Evolutionary conservation across 768 basidiomycete genomes (phyloP).

Genomic region (Rhizopogon rudus): DNA sequence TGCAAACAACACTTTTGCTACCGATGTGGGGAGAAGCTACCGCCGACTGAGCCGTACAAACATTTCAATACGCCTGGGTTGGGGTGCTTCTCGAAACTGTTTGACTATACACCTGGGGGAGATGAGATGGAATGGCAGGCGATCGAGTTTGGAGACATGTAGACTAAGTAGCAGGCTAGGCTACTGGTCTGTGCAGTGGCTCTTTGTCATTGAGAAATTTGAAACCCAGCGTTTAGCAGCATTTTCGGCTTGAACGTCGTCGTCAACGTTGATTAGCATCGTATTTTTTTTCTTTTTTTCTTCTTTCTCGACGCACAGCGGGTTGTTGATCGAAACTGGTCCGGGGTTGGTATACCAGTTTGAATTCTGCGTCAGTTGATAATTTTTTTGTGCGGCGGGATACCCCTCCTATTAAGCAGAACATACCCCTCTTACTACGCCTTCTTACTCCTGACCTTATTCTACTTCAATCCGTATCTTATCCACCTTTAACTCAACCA

Average conservation of each 20-base stretch:
- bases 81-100: conserved; percentile 61
- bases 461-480: conserved; percentile 13
- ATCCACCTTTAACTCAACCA: conserved; percentile 2
- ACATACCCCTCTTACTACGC: conserved; percentile 3
- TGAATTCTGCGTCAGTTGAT: conserved; percentile 3
- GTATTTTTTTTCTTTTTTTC: neutral
- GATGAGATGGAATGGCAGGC: conserved; percentile 43
- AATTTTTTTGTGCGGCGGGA: conserved; percentile 4
- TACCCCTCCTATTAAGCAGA: conserved; percentile 3
- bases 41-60: conserved; percentile 48
- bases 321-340: neutral
- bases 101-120: conserved; percentile 40
- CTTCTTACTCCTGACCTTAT: conserved; percentile 1
- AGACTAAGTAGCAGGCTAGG: neutral
- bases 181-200: neutral
- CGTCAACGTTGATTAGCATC: neutral
- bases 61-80: conserved; percentile 57
- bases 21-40: conserved; percentile 58
- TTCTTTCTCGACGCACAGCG: neutral
- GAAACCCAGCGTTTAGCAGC: conserved; percentile 1
- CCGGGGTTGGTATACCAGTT: neutral
- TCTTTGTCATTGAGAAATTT: neutral
- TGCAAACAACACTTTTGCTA: conserved; percentile 82
- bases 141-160: conserved; percentile 32
- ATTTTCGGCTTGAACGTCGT: neutral